These are phyloP conservation scores for Nicotiana paniculata DNA, from an alignment of 257 asterid genomes.

Conservation along the genomic window DNA sequence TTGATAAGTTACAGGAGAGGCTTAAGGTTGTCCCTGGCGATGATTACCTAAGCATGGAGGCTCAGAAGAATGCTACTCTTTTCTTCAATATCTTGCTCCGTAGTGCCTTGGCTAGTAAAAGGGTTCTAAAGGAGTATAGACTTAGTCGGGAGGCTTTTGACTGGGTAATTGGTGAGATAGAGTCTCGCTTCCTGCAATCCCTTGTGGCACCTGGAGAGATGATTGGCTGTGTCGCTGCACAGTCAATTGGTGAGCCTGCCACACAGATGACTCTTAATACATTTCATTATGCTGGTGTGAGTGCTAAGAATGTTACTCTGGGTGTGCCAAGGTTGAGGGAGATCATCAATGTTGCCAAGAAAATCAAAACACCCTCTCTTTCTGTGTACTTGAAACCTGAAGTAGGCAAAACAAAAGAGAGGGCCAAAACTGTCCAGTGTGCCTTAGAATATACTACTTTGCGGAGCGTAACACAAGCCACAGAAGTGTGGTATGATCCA, in stretches of 20 bases:
- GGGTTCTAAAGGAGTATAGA: slow-evolving; percentile 88
- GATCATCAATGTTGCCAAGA: slow-evolving; percentile 96
- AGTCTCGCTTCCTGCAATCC: slow-evolving; percentile 94
- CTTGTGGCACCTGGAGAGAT: slow-evolving; percentile 99
- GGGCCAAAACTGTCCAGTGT: slow-evolving; percentile 95
- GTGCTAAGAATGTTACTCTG: slow-evolving; percentile 98
- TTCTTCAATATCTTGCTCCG: slow-evolving; percentile 95
- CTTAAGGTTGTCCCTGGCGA: slow-evolving; percentile 99
- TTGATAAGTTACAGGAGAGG: slow-evolving; percentile 93
- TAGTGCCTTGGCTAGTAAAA: slow-evolving; percentile 92
- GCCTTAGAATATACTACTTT: slow-evolving; percentile 93
- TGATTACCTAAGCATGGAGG: slow-evolving; percentile 94
- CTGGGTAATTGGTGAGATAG: slow-evolving; percentile 98
- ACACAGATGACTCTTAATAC: slow-evolving; percentile 99
- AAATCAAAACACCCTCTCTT: slow-evolving; percentile 94
- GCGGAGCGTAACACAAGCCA: slow-evolving; percentile 94
- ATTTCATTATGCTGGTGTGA: slow-evolving; percentile 99
- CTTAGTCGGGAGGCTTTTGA: slow-evolving; percentile 94
- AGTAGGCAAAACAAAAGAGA: slow-evolving; percentile 69
- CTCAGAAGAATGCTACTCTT: slow-evolving; percentile 97
- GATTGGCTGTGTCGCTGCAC: slow-evolving; percentile 99
- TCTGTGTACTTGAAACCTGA: slow-evolving; percentile 87
- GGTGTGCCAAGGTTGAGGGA: slow-evolving; percentile 99
- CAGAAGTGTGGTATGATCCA: slow-evolving; percentile 99
- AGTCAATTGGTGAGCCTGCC: slow-evolving; percentile 98